Percentiles rank a stretch among this genome's conserved stretches.
Evolutionary conservation across 1,284 basidiomycete genomes (phyloP).

Genomic region (Fistulina hepatica): DNA sequence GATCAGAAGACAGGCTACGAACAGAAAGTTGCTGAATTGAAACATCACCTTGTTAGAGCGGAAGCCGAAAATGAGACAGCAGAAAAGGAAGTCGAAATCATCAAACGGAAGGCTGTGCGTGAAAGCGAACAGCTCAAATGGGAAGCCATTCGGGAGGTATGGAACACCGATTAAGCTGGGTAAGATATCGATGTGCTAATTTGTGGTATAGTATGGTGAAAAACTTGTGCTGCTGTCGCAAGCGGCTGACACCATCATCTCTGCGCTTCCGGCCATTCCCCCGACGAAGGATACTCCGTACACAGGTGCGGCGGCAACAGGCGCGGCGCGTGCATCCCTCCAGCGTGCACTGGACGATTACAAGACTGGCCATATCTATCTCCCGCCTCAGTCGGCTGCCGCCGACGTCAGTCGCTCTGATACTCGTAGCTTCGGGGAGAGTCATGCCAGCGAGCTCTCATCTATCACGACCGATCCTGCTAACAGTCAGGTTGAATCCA

Average conservation of each 20-base stretch:
- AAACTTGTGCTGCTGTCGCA: constrained; percentile 64
- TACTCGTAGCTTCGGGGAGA: constrained; percentile 70
- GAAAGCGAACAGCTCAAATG: constrained; percentile 67
- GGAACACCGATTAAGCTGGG: constrained; percentile 10
- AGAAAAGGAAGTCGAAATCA: constrained; percentile 56
- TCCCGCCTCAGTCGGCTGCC: constrained; percentile 33
- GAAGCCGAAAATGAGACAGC: constrained; percentile 50
- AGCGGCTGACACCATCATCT: constrained; percentile 48
- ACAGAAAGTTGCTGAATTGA: constrained; percentile 52
- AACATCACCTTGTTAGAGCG: constrained; percentile 48
- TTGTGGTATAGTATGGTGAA: constrained; percentile 46
- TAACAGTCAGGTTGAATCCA: constrained; percentile 21
- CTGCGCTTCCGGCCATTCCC: constrained; percentile 50
- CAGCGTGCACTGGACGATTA: constrained; percentile 69
- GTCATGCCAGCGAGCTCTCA: constrained; percentile 61
- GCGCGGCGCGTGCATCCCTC: constrained; percentile 57
- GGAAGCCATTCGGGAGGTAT: constrained; percentile 67
- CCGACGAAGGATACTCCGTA: constrained; percentile 47
- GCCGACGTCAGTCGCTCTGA: constrained; percentile 57
- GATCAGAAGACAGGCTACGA: constrained; percentile 49
- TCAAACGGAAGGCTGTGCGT: constrained; percentile 61
- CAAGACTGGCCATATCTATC: constrained; percentile 49
- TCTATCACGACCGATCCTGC: constrained; percentile 33
- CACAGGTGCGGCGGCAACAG: constrained; percentile 48
- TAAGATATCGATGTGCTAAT: neutral